phyloP scores from a whole-genome alignment of 2,329 filamentous ascomycete genomes.

The Gnomoniopsis sp. region DNA sequence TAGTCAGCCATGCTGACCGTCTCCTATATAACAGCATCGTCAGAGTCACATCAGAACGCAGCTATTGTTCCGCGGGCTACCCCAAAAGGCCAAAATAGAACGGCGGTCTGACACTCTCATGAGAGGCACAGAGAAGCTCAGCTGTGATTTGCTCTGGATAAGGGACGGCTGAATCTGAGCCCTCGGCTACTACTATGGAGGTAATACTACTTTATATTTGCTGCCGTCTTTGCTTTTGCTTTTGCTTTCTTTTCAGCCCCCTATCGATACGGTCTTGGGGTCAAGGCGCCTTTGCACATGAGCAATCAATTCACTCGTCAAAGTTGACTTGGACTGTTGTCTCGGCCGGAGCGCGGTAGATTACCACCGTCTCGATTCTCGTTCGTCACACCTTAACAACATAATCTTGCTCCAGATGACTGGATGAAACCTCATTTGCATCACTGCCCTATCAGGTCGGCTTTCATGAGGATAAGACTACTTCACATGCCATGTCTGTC shows the following conservation, averaged over 20 bases:
- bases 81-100: slow-evolving; percentile 1
- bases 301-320: neutral
- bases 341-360: slow-evolving; percentile 13
- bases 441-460: neutral
- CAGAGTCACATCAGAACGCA: slow-evolving; percentile 15
- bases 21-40: slow-evolving; percentile 4
- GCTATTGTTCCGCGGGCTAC: slow-evolving; percentile 1
- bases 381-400: slow-evolving; percentile 13
- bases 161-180: neutral
- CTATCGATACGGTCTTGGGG: neutral
- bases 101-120: neutral
- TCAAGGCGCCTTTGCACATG: neutral
- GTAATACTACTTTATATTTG: slow-evolving; percentile 6
- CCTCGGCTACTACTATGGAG: slow-evolving; percentile 14
- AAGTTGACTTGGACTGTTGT: slow-evolving; percentile 8
- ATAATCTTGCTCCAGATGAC: neutral
- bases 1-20: slow-evolving; percentile 6
- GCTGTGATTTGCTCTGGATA: slow-evolving; percentile 6
- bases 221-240: neutral
- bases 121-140: neutral
- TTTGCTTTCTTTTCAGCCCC: neutral
- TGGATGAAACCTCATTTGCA: slow-evolving; percentile 2
- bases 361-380: slow-evolving; percentile 12
- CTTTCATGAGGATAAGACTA: neutral
- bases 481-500: slow-evolving; percentile 7